Conservation (phyloP, 2,329 filamentous ascomycete genomes). For the Fusarium sp. region DNA sequence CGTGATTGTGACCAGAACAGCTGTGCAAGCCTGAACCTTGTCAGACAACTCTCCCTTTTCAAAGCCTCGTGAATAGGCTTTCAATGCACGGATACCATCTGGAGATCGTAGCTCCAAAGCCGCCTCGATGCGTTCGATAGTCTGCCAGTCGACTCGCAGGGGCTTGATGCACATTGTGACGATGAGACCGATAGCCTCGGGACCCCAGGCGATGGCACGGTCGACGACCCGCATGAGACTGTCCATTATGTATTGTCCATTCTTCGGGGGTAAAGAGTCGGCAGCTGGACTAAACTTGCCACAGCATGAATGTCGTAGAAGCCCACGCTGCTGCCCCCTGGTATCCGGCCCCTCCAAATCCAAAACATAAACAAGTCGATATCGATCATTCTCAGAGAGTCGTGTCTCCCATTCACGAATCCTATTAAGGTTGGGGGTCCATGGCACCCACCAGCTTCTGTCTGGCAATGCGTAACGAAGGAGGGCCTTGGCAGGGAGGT, state of each 20-base stretch:
- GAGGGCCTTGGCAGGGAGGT: background rate
- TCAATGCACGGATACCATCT: background rate
- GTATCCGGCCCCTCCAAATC: constrained; percentile 23
- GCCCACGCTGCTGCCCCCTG: constrained; percentile 6
- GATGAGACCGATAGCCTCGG: constrained; percentile 15
- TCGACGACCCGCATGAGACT: constrained; percentile 12
- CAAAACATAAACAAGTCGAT: background rate
- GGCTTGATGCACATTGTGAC: constrained; percentile 17
- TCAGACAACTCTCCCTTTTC: background rate
- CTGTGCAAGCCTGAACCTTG: constrained; percentile 2
- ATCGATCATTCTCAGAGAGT: background rate
- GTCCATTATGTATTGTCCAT: constrained; percentile 17
- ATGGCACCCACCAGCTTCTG: constrained; percentile 13
- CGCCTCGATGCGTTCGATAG: constrained; percentile 8
- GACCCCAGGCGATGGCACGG: constrained; percentile 2
- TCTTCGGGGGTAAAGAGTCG: background rate
- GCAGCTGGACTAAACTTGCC: background rate
- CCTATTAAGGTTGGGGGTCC: constrained; percentile 7
- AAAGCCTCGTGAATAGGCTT: background rate
- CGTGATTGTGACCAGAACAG: background rate
- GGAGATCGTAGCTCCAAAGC: constrained; percentile 4
- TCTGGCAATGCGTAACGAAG: constrained; percentile 13
- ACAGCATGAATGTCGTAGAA: constrained; percentile 16
- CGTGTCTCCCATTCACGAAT: constrained; percentile 15
- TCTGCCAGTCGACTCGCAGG: constrained; percentile 3